Percentiles rank a stretch among this genome's conserved stretches.
Evolutionary conservation across 345 rosid species (phyloP).

Genomic region (Euphorbia peplus): DNA sequence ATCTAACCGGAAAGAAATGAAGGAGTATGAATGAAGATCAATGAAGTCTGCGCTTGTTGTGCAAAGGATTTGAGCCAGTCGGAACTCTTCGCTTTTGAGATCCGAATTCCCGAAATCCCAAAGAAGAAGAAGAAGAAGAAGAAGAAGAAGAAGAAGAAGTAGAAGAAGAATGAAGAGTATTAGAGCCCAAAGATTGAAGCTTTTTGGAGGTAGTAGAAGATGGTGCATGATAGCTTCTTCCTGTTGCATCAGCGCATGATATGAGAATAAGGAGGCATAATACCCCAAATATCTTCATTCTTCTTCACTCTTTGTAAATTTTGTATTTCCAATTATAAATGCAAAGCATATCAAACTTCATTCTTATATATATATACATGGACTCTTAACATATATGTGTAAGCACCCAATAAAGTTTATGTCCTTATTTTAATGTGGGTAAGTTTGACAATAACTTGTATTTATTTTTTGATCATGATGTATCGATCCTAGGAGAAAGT

Average conservation of each 20-base stretch:
- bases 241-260: neutral
- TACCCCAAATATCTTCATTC: slow-evolving; percentile 14
- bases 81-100: slow-evolving; percentile 47
- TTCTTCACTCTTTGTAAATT: neutral
- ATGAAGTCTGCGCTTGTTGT: slow-evolving; percentile 35
- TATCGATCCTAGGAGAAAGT: too few species aligned
- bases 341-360: neutral
- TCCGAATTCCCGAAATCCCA: too few species aligned
- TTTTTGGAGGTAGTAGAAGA: slow-evolving; percentile 10
- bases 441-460: neutral
- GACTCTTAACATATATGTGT: too few species aligned
- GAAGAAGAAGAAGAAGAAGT: too few species aligned
- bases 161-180: too few species aligned
- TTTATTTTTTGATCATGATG: neutral
- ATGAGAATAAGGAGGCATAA: slow-evolving; percentile 12
- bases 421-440: neutral
- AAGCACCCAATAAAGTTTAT: neutral
- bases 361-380: neutral
- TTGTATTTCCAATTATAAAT: too few species aligned
- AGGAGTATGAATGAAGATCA: too few species aligned
- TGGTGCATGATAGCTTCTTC: slow-evolving; percentile 5
- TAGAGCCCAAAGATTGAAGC: slow-evolving; percentile 7
- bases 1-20: too few species aligned
- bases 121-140: too few species aligned
- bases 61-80: slow-evolving; percentile 51